Evolutionary conservation across 2,329 filamentous ascomycete genomes (phyloP).

Genomic region (Pseudonectria foliicola): DNA sequence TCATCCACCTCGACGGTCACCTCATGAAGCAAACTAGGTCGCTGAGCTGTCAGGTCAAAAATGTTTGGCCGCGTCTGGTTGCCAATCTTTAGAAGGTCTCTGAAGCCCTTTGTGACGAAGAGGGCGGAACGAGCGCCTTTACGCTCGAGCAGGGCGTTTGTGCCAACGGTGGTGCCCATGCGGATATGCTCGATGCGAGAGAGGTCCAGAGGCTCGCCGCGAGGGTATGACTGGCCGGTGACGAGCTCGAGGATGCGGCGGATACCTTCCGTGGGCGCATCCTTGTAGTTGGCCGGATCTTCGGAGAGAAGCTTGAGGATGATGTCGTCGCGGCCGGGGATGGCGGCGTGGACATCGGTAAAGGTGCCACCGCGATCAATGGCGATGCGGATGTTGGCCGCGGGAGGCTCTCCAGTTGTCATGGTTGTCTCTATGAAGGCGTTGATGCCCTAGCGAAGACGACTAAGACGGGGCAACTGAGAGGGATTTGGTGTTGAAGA

Average conservation of each 20-base stretch:
- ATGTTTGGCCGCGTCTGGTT: conserved; percentile 66
- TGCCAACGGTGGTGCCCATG: conserved; percentile 72
- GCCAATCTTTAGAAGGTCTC: conserved; percentile 61
- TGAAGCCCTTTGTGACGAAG: conserved; percentile 64
- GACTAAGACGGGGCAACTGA: too few species aligned
- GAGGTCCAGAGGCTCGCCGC: conserved; percentile 25
- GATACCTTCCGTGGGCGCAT: conserved; percentile 69
- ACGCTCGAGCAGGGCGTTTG: conserved; percentile 64
- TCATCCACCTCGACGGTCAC: conserved; percentile 63
- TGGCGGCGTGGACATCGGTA: conserved; percentile 62
- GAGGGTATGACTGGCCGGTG: conserved; percentile 23
- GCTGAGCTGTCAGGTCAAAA: conserved; percentile 62
- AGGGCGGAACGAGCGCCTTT: conserved; percentile 66
- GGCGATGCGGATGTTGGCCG: conserved; percentile 22
- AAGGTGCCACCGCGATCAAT: conserved; percentile 46
- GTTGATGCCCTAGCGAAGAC: too few species aligned
- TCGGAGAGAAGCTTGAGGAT: conserved; percentile 67
- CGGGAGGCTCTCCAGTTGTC: conserved; percentile 1
- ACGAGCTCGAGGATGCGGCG: conserved; percentile 34
- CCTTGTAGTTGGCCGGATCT: conserved; percentile 63
- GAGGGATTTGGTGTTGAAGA: too few species aligned
- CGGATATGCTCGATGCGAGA: conserved; percentile 53
- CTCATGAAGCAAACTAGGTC: conserved; percentile 61
- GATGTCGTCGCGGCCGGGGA: conserved; percentile 58
- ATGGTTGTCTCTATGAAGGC: background rate